Percentiles rank a stretch among this genome's conserved stretches.
Conservation (phyloP, 257 asterid genomes). For the Solanum phureja region DNA sequence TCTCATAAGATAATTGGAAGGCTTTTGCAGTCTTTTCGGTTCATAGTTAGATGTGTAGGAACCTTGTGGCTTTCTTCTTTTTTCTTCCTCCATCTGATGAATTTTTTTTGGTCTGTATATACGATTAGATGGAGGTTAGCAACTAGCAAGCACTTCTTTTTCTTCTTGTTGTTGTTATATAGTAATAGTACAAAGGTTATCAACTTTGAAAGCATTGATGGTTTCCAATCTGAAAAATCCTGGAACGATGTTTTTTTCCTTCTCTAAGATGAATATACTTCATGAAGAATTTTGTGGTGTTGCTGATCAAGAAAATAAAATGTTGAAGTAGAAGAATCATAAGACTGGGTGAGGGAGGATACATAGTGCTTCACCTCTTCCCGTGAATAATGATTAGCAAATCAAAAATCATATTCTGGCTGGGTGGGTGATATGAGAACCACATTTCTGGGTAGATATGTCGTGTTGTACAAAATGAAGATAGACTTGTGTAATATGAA, state of each 20-base stretch:
- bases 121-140: neutral
- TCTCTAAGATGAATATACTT: neutral
- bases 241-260: neutral
- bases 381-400: neutral
- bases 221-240: neutral
- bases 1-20: conserved; percentile 21
- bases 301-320: neutral
- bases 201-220: neutral
- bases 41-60: neutral
- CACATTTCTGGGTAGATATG: neutral
- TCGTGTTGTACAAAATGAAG: neutral
- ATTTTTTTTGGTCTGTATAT: neutral
- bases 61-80: neutral
- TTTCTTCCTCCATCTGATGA: neutral
- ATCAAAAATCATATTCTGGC: neutral
- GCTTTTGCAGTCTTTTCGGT: neutral
- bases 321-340: neutral
- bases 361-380: neutral
- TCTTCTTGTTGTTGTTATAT: neutral
- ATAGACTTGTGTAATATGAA: neutral
- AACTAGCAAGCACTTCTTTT: neutral
- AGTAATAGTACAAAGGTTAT: neutral
- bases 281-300: neutral
- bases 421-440: neutral
- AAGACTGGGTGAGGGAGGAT: neutral